These are phyloP conservation scores for Aechmea fasciata DNA, from an alignment of 176 grass and related monocot species.

Conservation along the genomic window DNA sequence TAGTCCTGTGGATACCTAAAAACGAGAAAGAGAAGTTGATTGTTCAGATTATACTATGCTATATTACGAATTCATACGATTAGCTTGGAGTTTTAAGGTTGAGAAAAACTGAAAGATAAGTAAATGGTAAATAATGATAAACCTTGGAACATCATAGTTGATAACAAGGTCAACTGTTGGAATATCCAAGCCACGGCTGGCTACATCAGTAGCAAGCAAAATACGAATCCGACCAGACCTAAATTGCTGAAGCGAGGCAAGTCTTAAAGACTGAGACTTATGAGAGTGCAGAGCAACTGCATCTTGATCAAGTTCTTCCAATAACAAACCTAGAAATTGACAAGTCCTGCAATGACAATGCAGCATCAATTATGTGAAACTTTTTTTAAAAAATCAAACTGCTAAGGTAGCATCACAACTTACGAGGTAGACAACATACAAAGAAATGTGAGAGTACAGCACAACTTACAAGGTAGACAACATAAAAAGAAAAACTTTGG, in stretches of 20 bases:
- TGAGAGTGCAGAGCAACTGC: conserved; percentile 86
- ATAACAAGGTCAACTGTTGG: conserved; percentile 96
- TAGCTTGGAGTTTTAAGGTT: background rate
- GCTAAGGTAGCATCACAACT: too few species aligned
- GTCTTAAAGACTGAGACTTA: conserved; percentile 64
- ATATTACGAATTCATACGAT: conserved; percentile 9
- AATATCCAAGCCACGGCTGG: conserved; percentile 96
- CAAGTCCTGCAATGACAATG: conserved; percentile 46
- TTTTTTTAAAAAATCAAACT: background rate
- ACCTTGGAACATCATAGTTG: conserved; percentile 91
- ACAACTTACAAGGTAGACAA: too few species aligned
- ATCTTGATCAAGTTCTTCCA: conserved; percentile 54
- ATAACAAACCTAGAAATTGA: conserved; percentile 58
- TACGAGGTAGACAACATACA: too few species aligned
- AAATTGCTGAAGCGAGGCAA: conserved; percentile 58
- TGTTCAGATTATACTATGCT: conserved; percentile 6
- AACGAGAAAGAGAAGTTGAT: conserved; percentile 4
- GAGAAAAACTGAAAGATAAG: background rate
- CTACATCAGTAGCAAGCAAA: conserved; percentile 76
- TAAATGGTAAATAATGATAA: conserved; percentile 6
- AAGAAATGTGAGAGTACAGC: background rate
- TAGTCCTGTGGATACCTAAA: conserved; percentile 70
- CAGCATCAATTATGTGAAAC: conserved; percentile 10
- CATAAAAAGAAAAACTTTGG: too few species aligned
- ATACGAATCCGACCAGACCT: conserved; percentile 66